phyloP scores from a whole-genome alignment of 495 filamentous ascomycete genomes.

The Penicillium cosmopolitanum region DNA sequence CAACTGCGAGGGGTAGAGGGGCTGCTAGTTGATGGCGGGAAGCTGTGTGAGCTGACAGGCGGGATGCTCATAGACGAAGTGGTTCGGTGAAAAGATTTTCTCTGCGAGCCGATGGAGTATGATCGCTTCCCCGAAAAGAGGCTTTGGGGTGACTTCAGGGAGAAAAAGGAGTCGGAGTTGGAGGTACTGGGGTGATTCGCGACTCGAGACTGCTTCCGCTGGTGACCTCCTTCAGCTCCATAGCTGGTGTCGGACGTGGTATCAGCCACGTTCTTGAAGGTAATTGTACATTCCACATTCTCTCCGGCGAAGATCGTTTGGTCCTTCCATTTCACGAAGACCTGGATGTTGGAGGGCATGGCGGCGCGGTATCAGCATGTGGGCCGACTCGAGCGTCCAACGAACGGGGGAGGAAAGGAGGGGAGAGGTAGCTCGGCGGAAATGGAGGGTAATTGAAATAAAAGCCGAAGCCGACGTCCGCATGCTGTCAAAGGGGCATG shows the following conservation, averaged over 20 bases:
- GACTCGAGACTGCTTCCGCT: conserved; percentile 50
- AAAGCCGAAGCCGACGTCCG: conserved; percentile 25
- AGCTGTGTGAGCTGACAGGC: conserved; percentile 48
- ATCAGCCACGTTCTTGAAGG: conserved; percentile 85
- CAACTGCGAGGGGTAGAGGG: conserved; percentile 45
- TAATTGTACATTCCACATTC: conserved; percentile 90
- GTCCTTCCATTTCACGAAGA: conserved; percentile 92
- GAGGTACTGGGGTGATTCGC: conserved; percentile 41
- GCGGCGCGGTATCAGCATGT: conserved; percentile 44
- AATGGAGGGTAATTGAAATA: conserved; percentile 10
- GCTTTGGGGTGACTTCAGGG: conserved; percentile 42
- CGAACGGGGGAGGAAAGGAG: conserved; percentile 9
- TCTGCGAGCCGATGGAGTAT: conserved; percentile 36
- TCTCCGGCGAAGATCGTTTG: conserved; percentile 94
- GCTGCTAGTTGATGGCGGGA: conserved; percentile 40
- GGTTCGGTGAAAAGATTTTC: conserved; percentile 42
- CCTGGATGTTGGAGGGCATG: conserved; percentile 74
- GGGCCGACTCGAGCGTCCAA: conserved; percentile 21
- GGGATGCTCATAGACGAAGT: conserved; percentile 52
- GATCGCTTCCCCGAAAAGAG: conserved; percentile 49
- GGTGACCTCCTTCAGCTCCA: conserved; percentile 38
- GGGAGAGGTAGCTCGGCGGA: conserved; percentile 16
- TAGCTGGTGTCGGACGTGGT: conserved; percentile 35
- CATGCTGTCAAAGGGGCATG: conserved; percentile 31
- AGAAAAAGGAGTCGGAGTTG: conserved; percentile 47